Conservation (phyloP, 2,329 filamentous ascomycete genomes). For the Claviceps arundinis region DNA sequence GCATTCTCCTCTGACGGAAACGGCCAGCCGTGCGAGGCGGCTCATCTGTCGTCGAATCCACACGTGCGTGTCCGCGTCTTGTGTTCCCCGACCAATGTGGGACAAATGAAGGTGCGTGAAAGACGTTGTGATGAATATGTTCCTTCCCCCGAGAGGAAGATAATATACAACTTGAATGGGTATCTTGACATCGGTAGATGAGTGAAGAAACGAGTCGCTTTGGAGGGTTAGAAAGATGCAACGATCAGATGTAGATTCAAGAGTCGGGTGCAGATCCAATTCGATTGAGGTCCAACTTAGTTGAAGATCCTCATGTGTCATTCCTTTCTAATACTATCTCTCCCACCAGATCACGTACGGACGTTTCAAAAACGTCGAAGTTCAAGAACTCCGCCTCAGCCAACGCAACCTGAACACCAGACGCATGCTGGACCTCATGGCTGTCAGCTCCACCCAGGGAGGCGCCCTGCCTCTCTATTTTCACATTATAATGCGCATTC, state of each 20-base stretch:
- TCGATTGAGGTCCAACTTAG: too few species aligned
- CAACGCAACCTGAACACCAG: constrained; percentile 40
- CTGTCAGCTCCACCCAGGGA: constrained; percentile 24
- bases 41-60: constrained; percentile 33
- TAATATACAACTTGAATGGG: too few species aligned
- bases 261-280: too few species aligned
- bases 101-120: constrained; percentile 19
- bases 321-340: not conserved
- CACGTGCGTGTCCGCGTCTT: constrained; percentile 37
- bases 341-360: not conserved
- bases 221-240: too few species aligned
- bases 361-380: constrained; percentile 26
- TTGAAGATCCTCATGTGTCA: too few species aligned
- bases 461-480: constrained; percentile 42
- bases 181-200: too few species aligned
- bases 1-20: constrained; percentile 34
- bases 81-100: constrained; percentile 39
- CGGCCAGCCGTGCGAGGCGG: constrained; percentile 45
- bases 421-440: constrained; percentile 48
- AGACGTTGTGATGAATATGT: not conserved
- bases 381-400: constrained; percentile 38
- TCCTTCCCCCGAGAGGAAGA: too few species aligned
- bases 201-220: too few species aligned
- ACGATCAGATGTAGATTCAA: too few species aligned
- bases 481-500: constrained; percentile 38